Evolutionary conservation across 352 stramenopile species (phyloP), one percentile per base, ranked within the genome.

Genomic region (Phytopythium mirpurense): DNA sequence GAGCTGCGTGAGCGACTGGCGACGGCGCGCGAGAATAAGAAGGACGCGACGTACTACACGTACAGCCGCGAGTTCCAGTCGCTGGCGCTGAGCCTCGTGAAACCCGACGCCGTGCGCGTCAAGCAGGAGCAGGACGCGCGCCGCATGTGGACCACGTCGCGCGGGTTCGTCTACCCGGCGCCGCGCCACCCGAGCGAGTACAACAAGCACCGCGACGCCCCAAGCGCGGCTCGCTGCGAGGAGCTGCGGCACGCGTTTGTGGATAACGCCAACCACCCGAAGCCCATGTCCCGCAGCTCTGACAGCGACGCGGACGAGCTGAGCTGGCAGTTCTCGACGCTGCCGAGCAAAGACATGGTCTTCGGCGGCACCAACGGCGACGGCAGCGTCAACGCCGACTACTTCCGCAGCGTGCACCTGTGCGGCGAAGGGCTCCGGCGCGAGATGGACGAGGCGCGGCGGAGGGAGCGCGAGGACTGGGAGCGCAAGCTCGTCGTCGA

Each of bases 41-140:
- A 66, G 21, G 54, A 72, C 24, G 68, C 68, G 46, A 83, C 68
- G 7, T 92, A 77, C 21, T 97, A 86, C 67, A 96, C 89, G 48
- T 95, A 96, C 68, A 88, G 84, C 31, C 64, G 65, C 18, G 81
- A 96, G 14, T 97, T 95, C 64, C 78, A 96, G 54, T 95, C 82
- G 35, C 80, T 90, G 48, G 84, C 81, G 11, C 54, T 95, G 27
- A 92, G 82, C 32, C 68, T 94, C 38, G 74, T 95, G 8, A 88
- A 96, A 21, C 67, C 74, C 3, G 72, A 86, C 16, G 78, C 79
- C 15, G 57, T 86, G 23, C 70, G 62, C 3, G 70, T 78, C 37
- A 72, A 63, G 6, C 74, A 88, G 35, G 69, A 85, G 56, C 62
- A 61, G 3, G 67, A 77, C 8, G 43, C 56, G 1, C 72, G 70